Conservation (phyloP, 176 grass and related monocot genomes). For the Juncus inflexus region DNA sequence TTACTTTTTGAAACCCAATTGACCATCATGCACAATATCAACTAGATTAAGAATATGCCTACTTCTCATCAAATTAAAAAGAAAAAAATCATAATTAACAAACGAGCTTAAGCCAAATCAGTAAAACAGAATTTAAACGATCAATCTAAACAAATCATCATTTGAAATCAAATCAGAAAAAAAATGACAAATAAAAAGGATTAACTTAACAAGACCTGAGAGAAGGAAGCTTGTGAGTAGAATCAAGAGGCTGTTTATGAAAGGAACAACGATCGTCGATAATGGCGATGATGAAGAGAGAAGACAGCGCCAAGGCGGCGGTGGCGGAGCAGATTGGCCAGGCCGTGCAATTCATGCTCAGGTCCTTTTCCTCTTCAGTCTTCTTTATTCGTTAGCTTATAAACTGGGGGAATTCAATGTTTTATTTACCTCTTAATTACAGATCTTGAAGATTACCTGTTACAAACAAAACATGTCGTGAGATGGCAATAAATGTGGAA, state of each 20-base stretch:
- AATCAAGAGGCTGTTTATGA: conserved; percentile 35
- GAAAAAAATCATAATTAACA: background rate
- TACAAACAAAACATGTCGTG: too few species aligned
- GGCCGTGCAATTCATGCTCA: conserved; percentile 82
- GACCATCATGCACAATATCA: conserved; percentile 70
- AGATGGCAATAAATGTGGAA: background rate
- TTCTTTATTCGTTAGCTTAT: conserved; percentile 73
- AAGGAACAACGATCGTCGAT: too few species aligned
- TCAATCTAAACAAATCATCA: too few species aligned
- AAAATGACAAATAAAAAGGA: background rate
- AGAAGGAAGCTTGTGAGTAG: conserved; percentile 45
- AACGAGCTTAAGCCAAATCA: too few species aligned
- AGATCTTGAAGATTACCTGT: too few species aligned
- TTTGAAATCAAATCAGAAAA: conserved; percentile 4
- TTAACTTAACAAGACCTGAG: conserved; percentile 48
- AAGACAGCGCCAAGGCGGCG: conserved; percentile 39
- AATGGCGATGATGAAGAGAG: background rate
- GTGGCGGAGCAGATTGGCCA: conserved; percentile 75
- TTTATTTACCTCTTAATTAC: too few species aligned
- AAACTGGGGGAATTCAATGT: too few species aligned
- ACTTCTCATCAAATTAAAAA: conserved; percentile 33
- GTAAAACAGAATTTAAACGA: too few species aligned
- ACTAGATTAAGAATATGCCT: conserved; percentile 96
- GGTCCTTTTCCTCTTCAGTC: too few species aligned
- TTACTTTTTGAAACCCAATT: conserved; percentile 82